Evolutionary conservation across 352 stramenopile genomes (phyloP).

Genomic region (Pythium brachiatum): DNA sequence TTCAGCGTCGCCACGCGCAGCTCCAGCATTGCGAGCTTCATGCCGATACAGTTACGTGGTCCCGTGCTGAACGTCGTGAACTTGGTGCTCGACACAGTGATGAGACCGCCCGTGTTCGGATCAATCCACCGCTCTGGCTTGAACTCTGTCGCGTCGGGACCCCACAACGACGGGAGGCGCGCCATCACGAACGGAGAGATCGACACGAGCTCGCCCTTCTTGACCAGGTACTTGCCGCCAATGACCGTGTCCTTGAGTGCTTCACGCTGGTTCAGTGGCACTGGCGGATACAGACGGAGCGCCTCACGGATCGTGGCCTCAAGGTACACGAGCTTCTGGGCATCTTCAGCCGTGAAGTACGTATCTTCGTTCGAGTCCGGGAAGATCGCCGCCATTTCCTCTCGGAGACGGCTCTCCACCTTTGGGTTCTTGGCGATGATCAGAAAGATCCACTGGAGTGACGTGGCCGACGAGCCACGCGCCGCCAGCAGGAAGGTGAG

Average conservation of each 20-base stretch:
- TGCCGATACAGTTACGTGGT: constrained; percentile 41
- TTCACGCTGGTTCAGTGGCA: constrained; percentile 56
- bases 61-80: constrained; percentile 44
- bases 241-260: constrained; percentile 57
- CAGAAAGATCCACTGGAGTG: constrained; percentile 70
- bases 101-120: constrained; percentile 2
- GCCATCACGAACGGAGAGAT: constrained; percentile 38
- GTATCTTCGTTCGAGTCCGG: constrained; percentile 24
- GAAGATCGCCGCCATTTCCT: constrained; percentile 39
- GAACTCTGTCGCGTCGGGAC: constrained; percentile 47
- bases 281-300: constrained; percentile 55
- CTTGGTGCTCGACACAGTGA: constrained; percentile 13
- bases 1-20: constrained; percentile 15
- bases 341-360: constrained; percentile 44
- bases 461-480: constrained; percentile 67
- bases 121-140: constrained; percentile 58
- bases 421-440: constrained; percentile 58
- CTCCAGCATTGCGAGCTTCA: constrained; percentile 48
- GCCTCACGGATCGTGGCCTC: constrained; percentile 59
- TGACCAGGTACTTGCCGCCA: constrained; percentile 26
- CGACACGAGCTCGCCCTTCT: constrained; percentile 20
- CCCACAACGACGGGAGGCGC: constrained; percentile 35
- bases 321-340: constrained; percentile 55
- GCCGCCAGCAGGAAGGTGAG: constrained; percentile 71
- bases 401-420: constrained; percentile 35